Conservation (phyloP, 2,329 filamentous ascomycete genomes). For the Venturia nashicola region DNA sequence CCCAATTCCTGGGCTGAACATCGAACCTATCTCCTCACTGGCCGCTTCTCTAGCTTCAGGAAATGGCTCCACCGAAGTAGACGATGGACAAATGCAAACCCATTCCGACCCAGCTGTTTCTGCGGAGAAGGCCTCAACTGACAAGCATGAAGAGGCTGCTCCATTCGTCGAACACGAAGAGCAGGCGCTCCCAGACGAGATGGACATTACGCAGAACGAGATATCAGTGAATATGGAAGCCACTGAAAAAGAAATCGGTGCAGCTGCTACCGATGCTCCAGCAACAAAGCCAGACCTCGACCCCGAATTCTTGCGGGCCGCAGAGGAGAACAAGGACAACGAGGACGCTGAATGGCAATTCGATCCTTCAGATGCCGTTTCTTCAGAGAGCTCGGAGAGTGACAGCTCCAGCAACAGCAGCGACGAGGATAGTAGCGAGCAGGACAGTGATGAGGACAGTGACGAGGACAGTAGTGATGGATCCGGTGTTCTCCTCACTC, state of each 20-base stretch:
- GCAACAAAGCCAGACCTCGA: slow-evolving; percentile 13
- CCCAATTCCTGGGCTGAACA: neutral
- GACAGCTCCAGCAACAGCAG: slow-evolving; percentile 14
- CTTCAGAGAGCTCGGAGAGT: slow-evolving; percentile 12
- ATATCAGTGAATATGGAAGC: neutral
- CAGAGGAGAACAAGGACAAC: slow-evolving; percentile 32
- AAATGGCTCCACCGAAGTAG: neutral
- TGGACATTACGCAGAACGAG: slow-evolving; percentile 10
- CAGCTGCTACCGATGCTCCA: neutral
- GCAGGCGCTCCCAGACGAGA: neutral
- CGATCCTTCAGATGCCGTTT: slow-evolving; percentile 29
- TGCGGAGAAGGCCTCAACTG: neutral
- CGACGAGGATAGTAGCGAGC: slow-evolving; percentile 19
- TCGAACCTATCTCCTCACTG: neutral
- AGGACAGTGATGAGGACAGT: too few species aligned
- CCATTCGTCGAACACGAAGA: neutral
- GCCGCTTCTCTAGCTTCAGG: neutral
- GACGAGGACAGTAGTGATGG: slow-evolving; percentile 33
- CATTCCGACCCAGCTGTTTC: neutral
- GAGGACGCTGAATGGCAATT: slow-evolving; percentile 70
- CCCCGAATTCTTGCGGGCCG: slow-evolving; percentile 32
- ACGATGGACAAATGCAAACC: neutral
- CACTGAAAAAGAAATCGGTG: too few species aligned
- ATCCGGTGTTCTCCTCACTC: slow-evolving; percentile 60
- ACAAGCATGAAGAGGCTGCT: neutral